Base-by-base conservation (phyloP, 2,329 filamentous ascomycete genomes). In the Chrysoporthe deuterocubensis region DNA sequence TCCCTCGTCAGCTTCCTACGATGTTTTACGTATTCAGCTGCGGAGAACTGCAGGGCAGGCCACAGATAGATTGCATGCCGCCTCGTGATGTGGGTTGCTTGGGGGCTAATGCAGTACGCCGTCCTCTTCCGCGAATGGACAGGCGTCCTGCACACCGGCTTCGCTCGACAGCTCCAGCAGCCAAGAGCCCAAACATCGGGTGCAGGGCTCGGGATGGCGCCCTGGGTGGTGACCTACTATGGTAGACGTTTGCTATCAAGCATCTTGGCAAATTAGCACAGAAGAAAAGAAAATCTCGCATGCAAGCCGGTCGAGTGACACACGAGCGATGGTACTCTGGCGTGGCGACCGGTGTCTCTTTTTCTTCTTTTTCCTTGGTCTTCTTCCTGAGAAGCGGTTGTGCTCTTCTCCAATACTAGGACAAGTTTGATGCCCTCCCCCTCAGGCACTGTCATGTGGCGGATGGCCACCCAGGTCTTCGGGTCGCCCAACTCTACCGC, bases 401-500 rank as follows among this genome's bases (percentile, higher is more conserved):
- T n/a, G 44, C 6, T 32, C 34, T 34, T 57, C 21, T 57, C 5
- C 8, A 14, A 57, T 57, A 57, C 32, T n/a, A 57, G 54, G 16
- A 6, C 14, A 21, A 26, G 5, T 18, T 40, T 40, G 18, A 57
- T 3, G 2, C 54, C 14, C 32, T 13, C 8, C 50, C 11, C 50
- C 50, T 2, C 14, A 13, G 34, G 40, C 18, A 16, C n/a, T 40
- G 54, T 57, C 54, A 57, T 57, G 54, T 57, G 54, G 54, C 21
- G 32, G 21, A 34, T 16, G 43, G 34, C 48, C 58, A 16, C 52
- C 21, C 50, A 44, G 43, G 11, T 21, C 37, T 44, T 40, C 21
- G 43, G 58, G 42, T 42, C 42, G 43, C 32, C 58, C 58, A 46
- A 26, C 21, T 52, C 52, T 50, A 62, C 60, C 60, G 60, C 60